Evolutionary conservation across 1,139 yeast genomes (phyloP).

Genomic region (Geotrichum fermentans): DNA sequence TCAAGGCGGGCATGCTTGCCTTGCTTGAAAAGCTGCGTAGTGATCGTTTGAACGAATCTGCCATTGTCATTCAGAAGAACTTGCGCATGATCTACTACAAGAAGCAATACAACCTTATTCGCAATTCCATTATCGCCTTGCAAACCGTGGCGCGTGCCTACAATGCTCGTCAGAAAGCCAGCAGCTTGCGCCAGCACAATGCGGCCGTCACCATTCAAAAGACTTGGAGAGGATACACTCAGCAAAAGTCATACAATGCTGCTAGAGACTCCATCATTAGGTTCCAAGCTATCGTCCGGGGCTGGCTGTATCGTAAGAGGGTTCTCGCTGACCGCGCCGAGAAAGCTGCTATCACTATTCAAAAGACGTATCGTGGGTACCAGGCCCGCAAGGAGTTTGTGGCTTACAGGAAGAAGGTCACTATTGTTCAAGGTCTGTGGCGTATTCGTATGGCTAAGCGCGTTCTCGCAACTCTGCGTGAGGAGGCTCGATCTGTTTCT

Average conservation of each 20-base stretch:
- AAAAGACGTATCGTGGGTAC: slow-evolving; percentile 60
- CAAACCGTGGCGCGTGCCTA: slow-evolving; percentile 66
- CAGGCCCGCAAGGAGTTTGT: slow-evolving; percentile 46
- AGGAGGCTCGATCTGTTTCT: slow-evolving; percentile 86
- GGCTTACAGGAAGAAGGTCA: slow-evolving; percentile 49
- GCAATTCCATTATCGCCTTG: slow-evolving; percentile 50
- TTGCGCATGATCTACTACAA: slow-evolving; percentile 65
- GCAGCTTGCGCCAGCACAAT: slow-evolving; percentile 51
- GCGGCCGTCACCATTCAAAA: slow-evolving; percentile 78
- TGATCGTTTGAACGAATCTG: slow-evolving; percentile 70
- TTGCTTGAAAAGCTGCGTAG: slow-evolving; percentile 78
- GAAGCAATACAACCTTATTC: slow-evolving; percentile 52
- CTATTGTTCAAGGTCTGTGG: slow-evolving; percentile 69
- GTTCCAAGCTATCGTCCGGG: slow-evolving; percentile 68
- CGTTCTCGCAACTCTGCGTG: slow-evolving; percentile 59
- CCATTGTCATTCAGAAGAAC: slow-evolving; percentile 81
- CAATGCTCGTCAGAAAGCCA: slow-evolving; percentile 54
- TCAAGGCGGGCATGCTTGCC: slow-evolving; percentile 92
- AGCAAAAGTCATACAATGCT: slow-evolving; percentile 45
- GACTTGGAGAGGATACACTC: slow-evolving; percentile 57
- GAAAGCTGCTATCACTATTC: slow-evolving; percentile 65
- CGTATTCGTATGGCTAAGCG: slow-evolving; percentile 71
- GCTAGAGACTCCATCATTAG: slow-evolving; percentile 51
- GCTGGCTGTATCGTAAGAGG: slow-evolving; percentile 52
- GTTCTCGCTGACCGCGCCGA: slow-evolving; percentile 48